Percentiles rank a stretch among this genome's conserved stretches.
Evolutionary conservation across 495 filamentous ascomycete species (phyloP).

Genomic region (Daldinia vernicosa): DNA sequence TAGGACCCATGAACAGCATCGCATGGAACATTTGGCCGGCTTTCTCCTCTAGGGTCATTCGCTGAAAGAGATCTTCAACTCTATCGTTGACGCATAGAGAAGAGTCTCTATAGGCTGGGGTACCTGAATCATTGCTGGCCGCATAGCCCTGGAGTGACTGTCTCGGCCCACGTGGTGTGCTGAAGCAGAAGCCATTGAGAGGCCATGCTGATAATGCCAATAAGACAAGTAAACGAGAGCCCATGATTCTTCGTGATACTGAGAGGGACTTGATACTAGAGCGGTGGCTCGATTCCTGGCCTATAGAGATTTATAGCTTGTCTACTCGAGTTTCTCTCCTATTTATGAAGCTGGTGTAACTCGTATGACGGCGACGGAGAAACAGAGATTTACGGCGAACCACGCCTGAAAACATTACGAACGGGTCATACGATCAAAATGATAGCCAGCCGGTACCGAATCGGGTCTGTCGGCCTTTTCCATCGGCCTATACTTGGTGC

Average conservation of each 20-base stretch:
- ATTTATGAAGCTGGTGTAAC: slow-evolving; percentile 5
- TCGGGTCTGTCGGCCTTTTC: slow-evolving; percentile 28
- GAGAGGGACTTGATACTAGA: neutral
- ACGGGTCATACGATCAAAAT: slow-evolving; percentile 15
- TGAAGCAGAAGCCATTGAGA: slow-evolving; percentile 6
- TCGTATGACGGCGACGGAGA: neutral
- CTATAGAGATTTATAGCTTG: neutral
- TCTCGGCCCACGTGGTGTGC: neutral
- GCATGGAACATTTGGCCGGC: slow-evolving; percentile 65
- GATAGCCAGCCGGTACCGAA: slow-evolving; percentile 2
- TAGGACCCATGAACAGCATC: slow-evolving; percentile 33
- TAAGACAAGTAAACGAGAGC: slow-evolving; percentile 11
- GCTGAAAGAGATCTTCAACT: slow-evolving; percentile 63
- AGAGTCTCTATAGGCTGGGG: slow-evolving; percentile 20
- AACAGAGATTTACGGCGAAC: neutral
- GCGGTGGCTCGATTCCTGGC: neutral
- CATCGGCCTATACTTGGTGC: slow-evolving; percentile 24
- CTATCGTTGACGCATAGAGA: slow-evolving; percentile 58
- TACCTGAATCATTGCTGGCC: neutral
- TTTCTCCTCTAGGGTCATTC: slow-evolving; percentile 72
- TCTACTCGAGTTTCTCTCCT: neutral
- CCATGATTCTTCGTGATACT: slow-evolving; percentile 12
- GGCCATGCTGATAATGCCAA: slow-evolving; percentile 25
- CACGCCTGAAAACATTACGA: neutral
- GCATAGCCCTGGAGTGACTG: neutral